phyloP scores from a whole-genome alignment of 306 rosid species.

The Begonia peltatifolia region DNA sequence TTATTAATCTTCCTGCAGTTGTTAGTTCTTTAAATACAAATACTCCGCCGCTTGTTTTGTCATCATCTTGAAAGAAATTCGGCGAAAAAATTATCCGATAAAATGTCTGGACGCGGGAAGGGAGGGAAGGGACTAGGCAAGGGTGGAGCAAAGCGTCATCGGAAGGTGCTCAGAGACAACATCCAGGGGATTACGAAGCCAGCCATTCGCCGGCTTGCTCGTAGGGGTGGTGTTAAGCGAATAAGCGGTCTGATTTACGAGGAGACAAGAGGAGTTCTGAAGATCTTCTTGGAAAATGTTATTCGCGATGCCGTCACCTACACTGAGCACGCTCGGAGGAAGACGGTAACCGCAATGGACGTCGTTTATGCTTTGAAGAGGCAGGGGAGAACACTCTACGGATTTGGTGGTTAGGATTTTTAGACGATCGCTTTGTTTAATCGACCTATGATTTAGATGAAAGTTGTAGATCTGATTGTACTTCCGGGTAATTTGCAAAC shows the following conservation, averaged over 20 bases:
- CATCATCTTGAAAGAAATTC: too few relatives aligned
- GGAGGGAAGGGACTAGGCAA: conserved; percentile 2
- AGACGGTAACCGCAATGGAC: conserved; percentile 2
- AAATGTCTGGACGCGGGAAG: conserved; percentile 1
- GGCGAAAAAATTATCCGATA: not conserved
- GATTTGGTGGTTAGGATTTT: not conserved
- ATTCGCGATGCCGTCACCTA: conserved; percentile 2
- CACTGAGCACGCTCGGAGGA: conserved; percentile 1
- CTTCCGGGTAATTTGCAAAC: too few relatives aligned
- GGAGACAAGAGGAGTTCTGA: conserved; percentile 2
- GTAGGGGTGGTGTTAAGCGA: conserved; percentile 2
- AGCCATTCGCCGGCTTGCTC: conserved; percentile 1
- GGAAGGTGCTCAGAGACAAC: conserved; percentile 2
- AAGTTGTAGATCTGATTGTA: too few relatives aligned
- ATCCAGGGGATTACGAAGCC: conserved; percentile 2
- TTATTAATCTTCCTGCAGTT: not conserved
- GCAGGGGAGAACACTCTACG: not conserved
- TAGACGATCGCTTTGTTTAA: too few relatives aligned
- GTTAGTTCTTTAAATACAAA: not conserved
- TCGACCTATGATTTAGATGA: too few relatives aligned
- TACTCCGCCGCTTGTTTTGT: not conserved
- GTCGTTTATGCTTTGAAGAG: conserved; percentile 2
- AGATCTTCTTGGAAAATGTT: conserved; percentile 1
- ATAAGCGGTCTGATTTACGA: conserved; percentile 1
- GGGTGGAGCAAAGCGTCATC: conserved; percentile 4